Evolutionary conservation across 331 rosid species (phyloP).

Genomic region (Quercus phellos): DNA sequence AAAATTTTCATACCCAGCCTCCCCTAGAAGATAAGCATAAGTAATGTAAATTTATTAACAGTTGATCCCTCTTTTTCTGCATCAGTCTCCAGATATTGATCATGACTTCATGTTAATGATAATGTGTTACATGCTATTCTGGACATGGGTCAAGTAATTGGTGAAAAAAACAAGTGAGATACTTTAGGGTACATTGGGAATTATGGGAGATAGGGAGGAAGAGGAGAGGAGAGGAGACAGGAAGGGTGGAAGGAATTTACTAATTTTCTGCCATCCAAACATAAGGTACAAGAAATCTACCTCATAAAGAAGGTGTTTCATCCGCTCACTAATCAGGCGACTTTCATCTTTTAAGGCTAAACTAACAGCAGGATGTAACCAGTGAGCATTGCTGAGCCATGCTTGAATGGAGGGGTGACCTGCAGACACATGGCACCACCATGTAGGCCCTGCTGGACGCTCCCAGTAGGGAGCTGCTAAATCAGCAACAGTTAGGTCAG

Average conservation of each 20-base stretch:
- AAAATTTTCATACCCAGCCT: not conserved
- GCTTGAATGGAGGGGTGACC: slow-evolving; percentile 32
- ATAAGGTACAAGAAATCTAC: slow-evolving; percentile 10
- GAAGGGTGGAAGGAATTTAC: no score
- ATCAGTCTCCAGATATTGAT: not conserved
- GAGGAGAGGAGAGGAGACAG: no score
- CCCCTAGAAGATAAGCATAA: not conserved
- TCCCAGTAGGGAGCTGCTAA: slow-evolving; percentile 53
- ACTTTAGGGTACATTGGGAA: no score
- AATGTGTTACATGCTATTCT: not conserved
- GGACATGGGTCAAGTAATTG: no score
- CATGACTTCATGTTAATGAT: not conserved
- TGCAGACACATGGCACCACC: slow-evolving; percentile 61
- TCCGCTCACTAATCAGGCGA: slow-evolving; percentile 42
- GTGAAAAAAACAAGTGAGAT: not conserved
- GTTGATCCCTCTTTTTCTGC: not conserved
- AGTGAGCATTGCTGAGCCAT: slow-evolving; percentile 47
- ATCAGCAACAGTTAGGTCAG: slow-evolving; percentile 68
- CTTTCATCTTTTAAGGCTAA: slow-evolving; percentile 53
- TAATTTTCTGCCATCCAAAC: no score
- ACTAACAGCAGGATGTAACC: slow-evolving; percentile 56
- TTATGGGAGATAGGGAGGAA: no score
- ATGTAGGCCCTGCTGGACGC: slow-evolving; percentile 47
- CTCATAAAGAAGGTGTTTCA: slow-evolving; percentile 55
- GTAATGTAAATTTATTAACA: not conserved